Percentiles rank a stretch among this genome's conserved stretches.
Evolutionary conservation across 73 alveolate genomes (phyloP).

Genomic region (Paramecium sexaurelia): DNA sequence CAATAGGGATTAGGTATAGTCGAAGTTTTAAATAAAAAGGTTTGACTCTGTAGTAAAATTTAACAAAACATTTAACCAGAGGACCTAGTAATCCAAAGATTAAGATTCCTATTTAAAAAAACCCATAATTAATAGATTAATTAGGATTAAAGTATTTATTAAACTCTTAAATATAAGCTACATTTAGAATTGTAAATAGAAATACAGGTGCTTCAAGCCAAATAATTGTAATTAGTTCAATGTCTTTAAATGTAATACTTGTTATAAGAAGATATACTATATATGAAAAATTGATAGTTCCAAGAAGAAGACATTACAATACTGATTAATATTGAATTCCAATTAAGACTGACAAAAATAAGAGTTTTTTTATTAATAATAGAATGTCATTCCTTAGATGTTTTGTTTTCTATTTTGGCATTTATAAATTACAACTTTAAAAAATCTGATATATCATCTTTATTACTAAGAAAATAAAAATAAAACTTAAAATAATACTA

Average conservation of each 20-base stretch:
- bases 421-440: no score
- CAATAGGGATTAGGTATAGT: no score
- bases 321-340: not conserved
- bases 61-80: not conserved
- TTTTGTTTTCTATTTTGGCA: no score
- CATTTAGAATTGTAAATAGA: not conserved
- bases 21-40: not conserved
- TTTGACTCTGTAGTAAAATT: not conserved
- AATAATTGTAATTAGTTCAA: no score
- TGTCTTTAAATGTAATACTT: no score
- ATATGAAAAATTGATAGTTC: no score
- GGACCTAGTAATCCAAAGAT: not conserved
- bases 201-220: not conserved
- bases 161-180: not conserved
- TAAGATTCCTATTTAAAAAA: not conserved
- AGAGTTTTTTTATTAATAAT: not conserved
- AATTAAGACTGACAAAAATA: no score
- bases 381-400: not conserved
- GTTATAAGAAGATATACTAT: no score
- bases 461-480: no score
- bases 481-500: not conserved
- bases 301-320: not conserved
- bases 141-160: not conserved
- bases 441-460: no score
- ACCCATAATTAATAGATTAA: not conserved